Conservation (phyloP, 2,329 filamentous ascomycete species). For the Xylariaceae sp. region DNA sequence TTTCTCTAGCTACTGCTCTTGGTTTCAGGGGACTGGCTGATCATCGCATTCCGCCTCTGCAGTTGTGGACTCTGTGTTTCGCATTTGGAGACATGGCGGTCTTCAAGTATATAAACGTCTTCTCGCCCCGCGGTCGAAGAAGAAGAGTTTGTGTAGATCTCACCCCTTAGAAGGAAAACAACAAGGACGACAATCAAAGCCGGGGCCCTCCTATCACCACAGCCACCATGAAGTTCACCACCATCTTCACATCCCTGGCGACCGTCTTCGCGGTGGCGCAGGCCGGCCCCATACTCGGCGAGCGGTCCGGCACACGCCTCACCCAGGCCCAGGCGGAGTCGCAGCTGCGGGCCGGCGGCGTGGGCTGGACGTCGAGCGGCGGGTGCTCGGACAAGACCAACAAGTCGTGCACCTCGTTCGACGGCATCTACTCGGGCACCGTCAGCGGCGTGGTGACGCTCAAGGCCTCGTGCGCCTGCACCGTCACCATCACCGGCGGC, state of each 20-base stretch:
- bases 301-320: conserved; percentile 14
- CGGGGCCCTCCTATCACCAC: no score
- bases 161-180: no score
- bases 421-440: conserved; percentile 15
- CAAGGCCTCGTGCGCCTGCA: conserved; percentile 12
- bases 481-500: conserved; percentile 13
- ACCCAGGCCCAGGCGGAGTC: conserved; percentile 12
- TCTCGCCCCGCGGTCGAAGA: no score
- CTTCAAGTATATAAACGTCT: no score
- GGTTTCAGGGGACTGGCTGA: no score
- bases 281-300: conserved; percentile 5
- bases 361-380: conserved; percentile 14
- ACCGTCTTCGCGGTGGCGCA: conserved; percentile 4
- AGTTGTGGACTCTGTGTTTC: no score
- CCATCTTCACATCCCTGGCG: conserved; percentile 10
- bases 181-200: no score
- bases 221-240: conserved; percentile 5
- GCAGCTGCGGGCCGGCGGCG: conserved; percentile 7
- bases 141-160: no score
- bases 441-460: conserved; percentile 12
- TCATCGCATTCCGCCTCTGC: no score
- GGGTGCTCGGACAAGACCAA: conserved; percentile 12
- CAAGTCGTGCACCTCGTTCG: conserved; percentile 13
- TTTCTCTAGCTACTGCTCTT: no score
- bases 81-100: no score